Conservation (phyloP, 169 alveolate species). For the Plasmodium reichenowi region DNA sequence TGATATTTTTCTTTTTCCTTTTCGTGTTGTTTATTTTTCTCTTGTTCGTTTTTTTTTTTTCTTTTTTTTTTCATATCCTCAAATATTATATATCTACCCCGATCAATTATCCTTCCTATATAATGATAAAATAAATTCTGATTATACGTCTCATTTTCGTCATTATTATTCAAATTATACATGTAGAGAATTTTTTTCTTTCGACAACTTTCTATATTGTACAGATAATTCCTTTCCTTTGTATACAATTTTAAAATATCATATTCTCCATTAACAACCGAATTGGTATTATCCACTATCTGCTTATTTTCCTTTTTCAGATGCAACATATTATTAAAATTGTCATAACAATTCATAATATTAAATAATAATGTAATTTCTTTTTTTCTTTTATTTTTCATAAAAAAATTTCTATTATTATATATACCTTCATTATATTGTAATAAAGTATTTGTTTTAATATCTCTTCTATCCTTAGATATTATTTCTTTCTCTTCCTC, state of each 20-base stretch:
- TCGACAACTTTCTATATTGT: conserved; percentile 54
- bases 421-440: not conserved
- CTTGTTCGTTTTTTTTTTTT: not conserved
- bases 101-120: conserved; percentile 29
- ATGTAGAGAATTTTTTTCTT: conserved; percentile 25
- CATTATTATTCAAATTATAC: conserved; percentile 25
- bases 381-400: conserved; percentile 1
- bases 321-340: too few species aligned
- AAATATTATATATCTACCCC: not conserved
- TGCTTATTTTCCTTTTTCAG: too few species aligned
- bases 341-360: too few species aligned
- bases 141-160: conserved; percentile 29
- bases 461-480: not conserved
- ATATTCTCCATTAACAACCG: conserved; percentile 5
- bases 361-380: not conserved
- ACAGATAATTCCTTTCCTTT: conserved; percentile 28
- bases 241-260: conserved; percentile 37
- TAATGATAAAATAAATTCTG: conserved; percentile 43
- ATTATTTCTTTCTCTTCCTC: not conserved
- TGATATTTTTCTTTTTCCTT: not conserved
- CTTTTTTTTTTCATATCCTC: conserved; percentile 3
- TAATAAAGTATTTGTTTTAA: not conserved
- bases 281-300: too few species aligned
- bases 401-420: not conserved
- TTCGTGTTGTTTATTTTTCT: not conserved